Conservation (phyloP, 2,329 filamentous ascomycete species). For the Colletotrichum sp. region DNA sequence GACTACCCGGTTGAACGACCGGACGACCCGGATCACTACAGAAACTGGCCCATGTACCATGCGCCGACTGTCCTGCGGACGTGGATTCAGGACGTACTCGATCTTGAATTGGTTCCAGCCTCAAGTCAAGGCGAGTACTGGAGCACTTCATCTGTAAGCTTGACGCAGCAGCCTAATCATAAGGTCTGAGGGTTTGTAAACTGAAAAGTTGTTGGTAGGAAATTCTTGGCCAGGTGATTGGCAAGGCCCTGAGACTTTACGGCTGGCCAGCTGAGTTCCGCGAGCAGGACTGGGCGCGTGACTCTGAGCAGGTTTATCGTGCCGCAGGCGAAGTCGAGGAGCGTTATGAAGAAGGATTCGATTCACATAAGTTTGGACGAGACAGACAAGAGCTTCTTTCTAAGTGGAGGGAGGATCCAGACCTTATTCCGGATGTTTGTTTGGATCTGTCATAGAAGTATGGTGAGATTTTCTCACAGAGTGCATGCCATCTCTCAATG, state of each 20-base stretch:
- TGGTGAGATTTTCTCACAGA: too few relatives aligned
- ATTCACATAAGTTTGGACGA: background rate
- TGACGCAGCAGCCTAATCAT: background rate
- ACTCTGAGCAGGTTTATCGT: background rate
- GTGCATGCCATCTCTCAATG: background rate
- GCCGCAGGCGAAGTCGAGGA: background rate
- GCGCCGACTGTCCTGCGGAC: background rate
- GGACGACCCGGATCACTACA: background rate
- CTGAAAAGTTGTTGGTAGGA: background rate
- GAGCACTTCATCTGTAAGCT: background rate
- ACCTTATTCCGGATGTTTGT: background rate
- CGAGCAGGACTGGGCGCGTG: constrained; percentile 1
- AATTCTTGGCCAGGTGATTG: background rate
- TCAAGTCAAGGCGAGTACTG: background rate
- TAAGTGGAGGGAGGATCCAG: background rate
- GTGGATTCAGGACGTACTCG: background rate
- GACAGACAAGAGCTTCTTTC: background rate
- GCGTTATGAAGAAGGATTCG: background rate
- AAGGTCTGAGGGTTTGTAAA: background rate
- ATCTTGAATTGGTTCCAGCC: background rate
- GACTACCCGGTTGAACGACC: background rate
- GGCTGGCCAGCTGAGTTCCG: constrained; percentile 4
- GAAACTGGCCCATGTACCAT: constrained; percentile 13
- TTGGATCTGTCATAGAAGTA: background rate
- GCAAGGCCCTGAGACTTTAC: background rate